Evolutionary conservation across 2,329 filamentous ascomycete species (phyloP), one percentile per base, ranked within the genome.

Genomic region (Plectosphaerella sp.): DNA sequence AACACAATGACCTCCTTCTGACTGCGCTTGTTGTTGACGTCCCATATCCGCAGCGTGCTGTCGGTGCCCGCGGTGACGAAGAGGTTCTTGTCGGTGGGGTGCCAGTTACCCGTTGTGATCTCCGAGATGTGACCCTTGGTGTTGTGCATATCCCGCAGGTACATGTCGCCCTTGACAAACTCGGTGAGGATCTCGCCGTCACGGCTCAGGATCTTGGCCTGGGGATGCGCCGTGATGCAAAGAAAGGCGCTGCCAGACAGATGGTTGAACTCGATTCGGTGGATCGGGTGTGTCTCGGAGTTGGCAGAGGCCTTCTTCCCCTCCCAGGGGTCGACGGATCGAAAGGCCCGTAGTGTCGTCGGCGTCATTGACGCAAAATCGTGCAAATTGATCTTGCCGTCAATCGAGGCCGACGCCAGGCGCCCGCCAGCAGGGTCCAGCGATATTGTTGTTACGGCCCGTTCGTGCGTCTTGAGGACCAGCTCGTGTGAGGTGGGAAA

Each of bases 141-240:
- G 67, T 97, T 92, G 70, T 97, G 84, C 88, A 97, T 95, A 67
- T 99, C 94, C 51, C 93, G 83, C 59, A 99, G 73, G 63, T 99
- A 99, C 92, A 97, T 97, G 67, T 99, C 94, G 45, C 94, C 94
- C 72, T 99, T 99, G 60, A 91, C 87, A 59, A 96, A 97, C 64
- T 97, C 91, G 1, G 87, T 87, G 47, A 95, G 62, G 8, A 88
- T 79, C 45, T 95, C 90, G 39, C 94, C 94, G 72, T 99, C 93
- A 62, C 94, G 85, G 61, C 84, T 89, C 67, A 97, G 79, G 22
- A 99, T 85, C 67, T 91, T 92, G 12, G 93, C 90, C 67, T 97
- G 93, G 2, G 93, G 87, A 41, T 93, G 89, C 7, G 93, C 91
- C 8, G 91, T 88, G 45, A 97, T 78, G 60, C 94, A 95, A 35